Conservation (phyloP, 2,329 filamentous ascomycete species). For the Alternaria sp. region DNA sequence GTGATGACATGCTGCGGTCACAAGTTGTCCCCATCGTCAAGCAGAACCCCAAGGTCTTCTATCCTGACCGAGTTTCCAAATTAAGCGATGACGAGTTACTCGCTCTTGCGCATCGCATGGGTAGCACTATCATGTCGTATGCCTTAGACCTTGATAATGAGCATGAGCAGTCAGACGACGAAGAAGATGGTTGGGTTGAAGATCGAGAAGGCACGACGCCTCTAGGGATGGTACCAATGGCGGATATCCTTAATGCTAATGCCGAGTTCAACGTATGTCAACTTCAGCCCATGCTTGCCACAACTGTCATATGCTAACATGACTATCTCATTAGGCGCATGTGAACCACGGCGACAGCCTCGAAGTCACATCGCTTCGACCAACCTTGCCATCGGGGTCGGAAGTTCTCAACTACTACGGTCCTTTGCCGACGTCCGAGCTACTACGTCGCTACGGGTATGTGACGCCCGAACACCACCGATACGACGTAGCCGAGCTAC, state of each 20-base stretch:
- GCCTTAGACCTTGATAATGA: constrained; percentile 35
- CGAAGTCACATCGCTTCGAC: constrained; percentile 9
- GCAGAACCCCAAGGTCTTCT: constrained; percentile 24
- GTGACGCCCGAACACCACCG: constrained; percentile 32
- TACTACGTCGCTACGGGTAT: constrained; percentile 36
- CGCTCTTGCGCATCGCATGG: constrained; percentile 33
- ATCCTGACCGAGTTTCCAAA: constrained; percentile 3
- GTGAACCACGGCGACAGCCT: constrained; percentile 34
- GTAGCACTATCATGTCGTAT: constrained; percentile 38
- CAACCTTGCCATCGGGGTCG: constrained; percentile 16
- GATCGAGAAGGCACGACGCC: constrained; percentile 35
- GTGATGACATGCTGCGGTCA: constrained; percentile 28
- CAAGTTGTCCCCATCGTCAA: constrained; percentile 28
- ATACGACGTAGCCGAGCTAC: constrained; percentile 33
- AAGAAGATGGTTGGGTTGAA: constrained; percentile 37
- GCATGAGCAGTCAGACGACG: constrained; percentile 28
- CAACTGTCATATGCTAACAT: constrained; percentile 1
- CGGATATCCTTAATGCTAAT: constrained; percentile 36
- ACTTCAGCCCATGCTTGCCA: background rate
- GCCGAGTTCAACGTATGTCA: constrained; percentile 35
- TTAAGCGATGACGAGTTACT: constrained; percentile 26
- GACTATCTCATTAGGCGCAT: constrained; percentile 21
- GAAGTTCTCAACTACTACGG: constrained; percentile 40
- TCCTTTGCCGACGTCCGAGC: constrained; percentile 33
- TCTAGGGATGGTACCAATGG: constrained; percentile 40